Evolutionary conservation across 768 basidiomycete genomes (phyloP).

Genomic region (Agaricus sinodeliciosus): DNA sequence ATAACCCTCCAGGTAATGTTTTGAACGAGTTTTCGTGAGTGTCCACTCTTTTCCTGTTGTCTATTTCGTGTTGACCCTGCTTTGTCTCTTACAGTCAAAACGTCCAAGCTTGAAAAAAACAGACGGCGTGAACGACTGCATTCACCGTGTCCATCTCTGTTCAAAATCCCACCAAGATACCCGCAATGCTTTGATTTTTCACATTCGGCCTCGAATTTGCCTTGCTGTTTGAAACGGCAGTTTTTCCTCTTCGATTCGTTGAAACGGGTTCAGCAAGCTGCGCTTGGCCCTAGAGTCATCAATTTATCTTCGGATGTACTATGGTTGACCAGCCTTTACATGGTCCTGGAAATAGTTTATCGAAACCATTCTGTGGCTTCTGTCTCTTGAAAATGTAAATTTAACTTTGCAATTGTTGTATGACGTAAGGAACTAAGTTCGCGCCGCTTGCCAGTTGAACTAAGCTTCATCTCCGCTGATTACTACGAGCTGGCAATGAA

Average conservation of each 20-base stretch:
- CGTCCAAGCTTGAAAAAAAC: conserved; percentile 31
- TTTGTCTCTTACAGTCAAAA: conserved; percentile 28
- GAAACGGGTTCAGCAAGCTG: background rate
- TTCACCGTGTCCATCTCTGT: no score
- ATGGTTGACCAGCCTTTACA: background rate
- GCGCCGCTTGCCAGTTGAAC: no score
- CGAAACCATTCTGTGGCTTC: background rate
- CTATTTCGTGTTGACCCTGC: background rate
- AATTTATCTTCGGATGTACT: background rate
- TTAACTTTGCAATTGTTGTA: no score
- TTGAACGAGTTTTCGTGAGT: conserved; percentile 55
- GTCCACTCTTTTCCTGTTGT: background rate
- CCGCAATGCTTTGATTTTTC: conserved; percentile 9
- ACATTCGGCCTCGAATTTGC: background rate
- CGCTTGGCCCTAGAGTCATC: background rate
- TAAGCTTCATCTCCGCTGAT: background rate
- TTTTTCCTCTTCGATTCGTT: background rate
- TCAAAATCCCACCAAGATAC: conserved; percentile 9
- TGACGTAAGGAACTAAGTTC: no score
- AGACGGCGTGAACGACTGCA: background rate
- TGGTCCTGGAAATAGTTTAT: no score
- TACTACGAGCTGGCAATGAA: background rate
- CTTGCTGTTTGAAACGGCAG: conserved; percentile 1
- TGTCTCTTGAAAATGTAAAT: background rate
- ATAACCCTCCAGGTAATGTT: conserved; percentile 58